These are phyloP conservation scores for Globisporangium radiosum DNA, from an alignment of 352 stramenopile species.

Conservation along the genomic window DNA sequence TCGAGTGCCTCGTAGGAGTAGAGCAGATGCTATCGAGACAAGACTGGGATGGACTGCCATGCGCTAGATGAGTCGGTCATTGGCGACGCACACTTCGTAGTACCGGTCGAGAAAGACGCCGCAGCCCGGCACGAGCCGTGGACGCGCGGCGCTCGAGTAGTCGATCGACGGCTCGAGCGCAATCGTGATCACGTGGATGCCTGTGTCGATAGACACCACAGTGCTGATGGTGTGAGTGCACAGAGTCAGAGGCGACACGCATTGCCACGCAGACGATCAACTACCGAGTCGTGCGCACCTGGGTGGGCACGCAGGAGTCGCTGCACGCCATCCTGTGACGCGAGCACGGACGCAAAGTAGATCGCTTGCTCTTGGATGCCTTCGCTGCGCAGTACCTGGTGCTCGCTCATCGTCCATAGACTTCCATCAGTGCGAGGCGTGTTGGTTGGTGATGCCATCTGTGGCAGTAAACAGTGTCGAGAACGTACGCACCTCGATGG, in stretches of 20 bases:
- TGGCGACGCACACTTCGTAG: constrained; percentile 4
- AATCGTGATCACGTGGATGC: constrained; percentile 1
- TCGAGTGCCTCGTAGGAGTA: not conserved
- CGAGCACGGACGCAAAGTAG: constrained; percentile 9
- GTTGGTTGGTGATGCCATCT: too few relatives aligned
- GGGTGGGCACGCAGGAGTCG: constrained; percentile 1
- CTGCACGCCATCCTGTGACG: constrained; percentile 5
- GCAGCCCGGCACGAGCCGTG: constrained; percentile 3
- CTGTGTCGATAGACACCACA: not conserved
- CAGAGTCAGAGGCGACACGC: too few relatives aligned
- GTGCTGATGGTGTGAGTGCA: not conserved
- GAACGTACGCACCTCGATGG: constrained; percentile 3
- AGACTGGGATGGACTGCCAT: not conserved
- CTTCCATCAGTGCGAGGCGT: not conserved
- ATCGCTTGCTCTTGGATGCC: constrained; percentile 8
- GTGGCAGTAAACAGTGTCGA: not conserved
- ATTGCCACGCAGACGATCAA: not conserved
- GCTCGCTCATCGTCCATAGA: not conserved
- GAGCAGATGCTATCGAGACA: not conserved
- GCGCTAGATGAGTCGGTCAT: constrained; percentile 3
- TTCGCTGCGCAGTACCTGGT: constrained; percentile 9
- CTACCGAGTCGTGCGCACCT: not conserved
- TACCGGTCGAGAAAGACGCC: constrained; percentile 8
- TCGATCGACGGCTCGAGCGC: constrained; percentile 2
- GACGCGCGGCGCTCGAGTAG: not conserved